Base-by-base conservation (phyloP, 1,284 basidiomycete species). In the Apiotrichum gracile region DNA sequence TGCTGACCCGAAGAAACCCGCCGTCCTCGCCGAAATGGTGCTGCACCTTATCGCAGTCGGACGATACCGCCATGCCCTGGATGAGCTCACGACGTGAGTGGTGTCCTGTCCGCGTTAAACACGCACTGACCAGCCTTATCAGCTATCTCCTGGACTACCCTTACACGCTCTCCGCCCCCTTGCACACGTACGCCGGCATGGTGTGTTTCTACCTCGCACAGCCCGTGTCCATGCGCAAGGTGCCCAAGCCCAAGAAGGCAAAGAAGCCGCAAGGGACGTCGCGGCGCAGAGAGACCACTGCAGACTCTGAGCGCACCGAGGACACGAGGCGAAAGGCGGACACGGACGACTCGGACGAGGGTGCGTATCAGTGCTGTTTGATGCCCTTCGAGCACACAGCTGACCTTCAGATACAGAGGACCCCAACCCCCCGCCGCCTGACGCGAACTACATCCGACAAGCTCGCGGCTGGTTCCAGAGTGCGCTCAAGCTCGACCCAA, bases 111-210 rank as follows among this genome's bases (percentile, higher is more conserved):
- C 58, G 2, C 54, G 38, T 47, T 19, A 34, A 6, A 43, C 27
- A 41, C 22, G 41, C n/a, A 19, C 53, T 55, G 42, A 49, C 59
- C 34, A 42, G 27, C 27, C 13, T 13, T 29, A 14, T 27, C 60
- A 92, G 88, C 31, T 92, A 88, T 68, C 79, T 93, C 13, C 84
- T 87, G 0, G 86, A 87, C 1, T 85, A 86, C 68, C 91, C 91
- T 0, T 93, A 86, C 75, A 83, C 85, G 65, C 85, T 89, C 58
- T 87, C 88, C 55, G 80, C 85, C 2, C 75, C 83, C 3, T 77
- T 93, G 34, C 88, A 92, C 65, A 77, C 83, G 9, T 91, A 92
- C 61, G 89, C 89, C 4, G 91, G 88, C 3, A 73, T 92, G 55
- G 74, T 89, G 12, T 81, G 79, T 35, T 77, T 91, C 56, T 79